These are phyloP conservation scores for Alternaria sp. DNA, from an alignment of 2,329 filamentous ascomycete species.

Conservation along the genomic window DNA sequence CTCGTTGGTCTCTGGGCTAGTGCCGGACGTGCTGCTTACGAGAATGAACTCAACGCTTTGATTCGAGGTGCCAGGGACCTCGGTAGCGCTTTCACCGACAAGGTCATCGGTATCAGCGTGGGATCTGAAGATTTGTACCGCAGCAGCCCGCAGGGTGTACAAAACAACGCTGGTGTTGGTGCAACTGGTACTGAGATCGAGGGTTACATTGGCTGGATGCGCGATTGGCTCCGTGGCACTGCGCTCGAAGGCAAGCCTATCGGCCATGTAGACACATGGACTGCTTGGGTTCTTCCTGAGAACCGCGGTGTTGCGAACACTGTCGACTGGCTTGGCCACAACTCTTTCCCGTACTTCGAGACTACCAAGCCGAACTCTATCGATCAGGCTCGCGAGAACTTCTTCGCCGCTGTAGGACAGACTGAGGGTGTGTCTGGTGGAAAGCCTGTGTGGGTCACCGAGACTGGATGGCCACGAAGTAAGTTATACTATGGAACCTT, in stretches of 20 bases:
- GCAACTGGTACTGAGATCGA: constrained; percentile 68
- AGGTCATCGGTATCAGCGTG: constrained; percentile 82
- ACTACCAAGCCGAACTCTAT: constrained; percentile 64
- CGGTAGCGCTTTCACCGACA: constrained; percentile 68
- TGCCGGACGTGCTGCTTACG: constrained; percentile 67
- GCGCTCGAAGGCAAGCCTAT: constrained; percentile 65
- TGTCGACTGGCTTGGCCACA: constrained; percentile 81
- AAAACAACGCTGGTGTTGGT: constrained; percentile 68
- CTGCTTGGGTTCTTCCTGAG: constrained; percentile 68
- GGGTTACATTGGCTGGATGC: constrained; percentile 74
- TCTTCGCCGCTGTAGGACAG: constrained; percentile 69
- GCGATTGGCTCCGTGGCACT: constrained; percentile 69
- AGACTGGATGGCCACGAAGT: constrained; percentile 77
- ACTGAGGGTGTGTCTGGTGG: constrained; percentile 66
- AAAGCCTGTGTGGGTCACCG: constrained; percentile 83
- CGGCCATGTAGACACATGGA: constrained; percentile 92
- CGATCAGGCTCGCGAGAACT: constrained; percentile 68
- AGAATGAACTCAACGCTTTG: constrained; percentile 77
- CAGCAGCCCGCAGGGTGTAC: constrained; percentile 69
- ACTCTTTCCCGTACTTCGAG: constrained; percentile 88
- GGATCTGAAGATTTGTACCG: constrained; percentile 76
- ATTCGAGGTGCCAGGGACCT: constrained; percentile 72
- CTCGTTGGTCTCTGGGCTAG: constrained; percentile 87
- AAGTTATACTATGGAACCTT: neutral
- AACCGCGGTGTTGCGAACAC: constrained; percentile 74